Base-by-base conservation (phyloP, 2,329 filamentous ascomycete genomes). In the Aspergillus sp. region DNA sequence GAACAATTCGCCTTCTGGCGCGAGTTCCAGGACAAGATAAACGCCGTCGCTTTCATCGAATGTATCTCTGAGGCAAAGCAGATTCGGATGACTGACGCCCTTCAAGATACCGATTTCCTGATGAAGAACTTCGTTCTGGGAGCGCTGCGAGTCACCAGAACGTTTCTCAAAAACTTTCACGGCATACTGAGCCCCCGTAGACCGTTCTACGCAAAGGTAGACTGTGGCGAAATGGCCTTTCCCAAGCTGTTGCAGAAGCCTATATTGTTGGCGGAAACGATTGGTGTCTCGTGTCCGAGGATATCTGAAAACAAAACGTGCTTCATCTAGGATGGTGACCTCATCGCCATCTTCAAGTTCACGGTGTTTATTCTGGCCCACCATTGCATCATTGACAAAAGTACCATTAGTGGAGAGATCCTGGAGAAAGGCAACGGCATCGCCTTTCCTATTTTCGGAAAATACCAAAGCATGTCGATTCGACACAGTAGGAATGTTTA, bases 41-140 rank as follows among this genome's bases (percentile, higher is more conserved):
- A 97, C 92, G 1, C 91, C 91, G 67, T 95, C 92, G 52, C 85
- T 84, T 75, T 99, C 95, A 70, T 96, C 91, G 73, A 96, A 99
- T 0, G 92, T 96, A 66, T 96, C 93, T 75, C 96, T 97, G 58
- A 99, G 81, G 73, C 93, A 97, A 13, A 99, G 82, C 56, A 99
- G 85, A 66, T 96, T 95, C 3, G 92, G 91, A 75, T 99, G 95
- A 73, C 90, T 96, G 62, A 99, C 92, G n/a, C 92, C 88, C 92
- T 96, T 98, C 62, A 99, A 80, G 15, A 99, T 91, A 21, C 91
- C 94, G 73, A 99, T 96, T 75, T 99, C 96, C 75, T 98, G 93
- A 73, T 97, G 92, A 49, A 98, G 78, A 2, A 91, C 89, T 61
- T 96, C 92, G 5, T 89, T 88, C 75, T 93, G 94, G 17, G 91